These are phyloP conservation scores for Bolboschoenus planiculmis DNA, from an alignment of 176 grass and related monocot genomes.

Conservation along the genomic window DNA sequence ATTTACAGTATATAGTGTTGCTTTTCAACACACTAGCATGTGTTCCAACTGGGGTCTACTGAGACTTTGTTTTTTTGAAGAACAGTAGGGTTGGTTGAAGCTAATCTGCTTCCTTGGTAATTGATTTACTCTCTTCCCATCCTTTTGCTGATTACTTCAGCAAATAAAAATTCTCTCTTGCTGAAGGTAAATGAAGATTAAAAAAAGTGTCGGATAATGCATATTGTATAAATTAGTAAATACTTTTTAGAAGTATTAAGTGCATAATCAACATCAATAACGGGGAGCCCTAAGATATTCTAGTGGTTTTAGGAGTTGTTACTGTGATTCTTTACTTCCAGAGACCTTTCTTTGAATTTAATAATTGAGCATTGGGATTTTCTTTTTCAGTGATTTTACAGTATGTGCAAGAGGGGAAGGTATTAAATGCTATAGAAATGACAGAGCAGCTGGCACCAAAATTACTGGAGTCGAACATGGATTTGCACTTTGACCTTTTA, in stretches of 20 bases:
- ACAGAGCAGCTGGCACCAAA: constrained; percentile 78
- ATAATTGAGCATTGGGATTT: constrained; percentile 6
- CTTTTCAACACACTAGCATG: not conserved
- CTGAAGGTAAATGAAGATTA: not conserved
- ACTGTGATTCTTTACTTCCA: not conserved
- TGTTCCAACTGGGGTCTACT: not conserved
- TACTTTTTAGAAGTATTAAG: not conserved
- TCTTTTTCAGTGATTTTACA: constrained; percentile 65
- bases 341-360: not conserved
- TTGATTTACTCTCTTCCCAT: not conserved
- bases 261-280: not conserved
- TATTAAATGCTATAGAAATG: constrained; percentile 78
- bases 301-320: not conserved
- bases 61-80: not conserved
- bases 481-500: constrained; percentile 85
- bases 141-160: not conserved
- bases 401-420: constrained; percentile 69
- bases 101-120: not conserved
- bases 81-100: not conserved
- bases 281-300: not conserved
- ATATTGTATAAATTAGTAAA: not conserved
- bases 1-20: not conserved
- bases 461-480: constrained; percentile 73
- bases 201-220: not conserved
- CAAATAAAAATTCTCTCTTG: not conserved